These are phyloP conservation scores for Trichoderma sp. DNA, from an alignment of 2,329 filamentous ascomycete species.

Conservation along the genomic window DNA sequence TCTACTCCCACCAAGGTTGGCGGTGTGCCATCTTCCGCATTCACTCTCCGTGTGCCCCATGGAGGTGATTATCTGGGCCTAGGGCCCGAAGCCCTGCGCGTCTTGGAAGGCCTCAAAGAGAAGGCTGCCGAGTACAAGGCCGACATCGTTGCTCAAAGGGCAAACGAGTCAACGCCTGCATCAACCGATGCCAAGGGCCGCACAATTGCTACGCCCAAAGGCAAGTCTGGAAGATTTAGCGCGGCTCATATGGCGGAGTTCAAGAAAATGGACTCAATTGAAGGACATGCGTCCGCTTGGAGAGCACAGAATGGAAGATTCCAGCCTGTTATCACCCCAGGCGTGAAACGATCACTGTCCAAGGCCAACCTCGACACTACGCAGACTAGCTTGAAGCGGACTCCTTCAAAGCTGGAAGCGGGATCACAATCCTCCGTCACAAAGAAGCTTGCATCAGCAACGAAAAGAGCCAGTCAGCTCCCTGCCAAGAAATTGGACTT, in stretches of 20 bases:
- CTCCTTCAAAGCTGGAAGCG: constrained; percentile 64
- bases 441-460: constrained; percentile 44
- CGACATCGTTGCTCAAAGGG: constrained; percentile 65
- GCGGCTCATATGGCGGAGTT: constrained; percentile 86
- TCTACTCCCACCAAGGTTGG: constrained; percentile 66
- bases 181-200: constrained; percentile 55
- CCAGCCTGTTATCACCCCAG: constrained; percentile 49
- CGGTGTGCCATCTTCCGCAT: constrained; percentile 59
- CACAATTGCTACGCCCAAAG: constrained; percentile 79
- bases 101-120: constrained; percentile 71
- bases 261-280: constrained; percentile 98
- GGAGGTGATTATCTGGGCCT: constrained; percentile 56
- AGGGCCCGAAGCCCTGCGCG: constrained; percentile 62
- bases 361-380: constrained; percentile 49
- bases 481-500: constrained; percentile 36
- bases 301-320: constrained; percentile 60
- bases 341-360: constrained; percentile 49
- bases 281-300: constrained; percentile 79
- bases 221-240: constrained; percentile 78
- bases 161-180: constrained; percentile 46
- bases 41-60: constrained; percentile 70
- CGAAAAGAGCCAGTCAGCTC: constrained; percentile 41
- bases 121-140: constrained; percentile 73
- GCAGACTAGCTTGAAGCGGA: constrained; percentile 55
- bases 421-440: constrained; percentile 52